Evolutionary conservation across 2,329 filamentous ascomycete genomes (phyloP), one percentile per base, ranked within the genome.

Genomic region (Colletotrichum lini): DNA sequence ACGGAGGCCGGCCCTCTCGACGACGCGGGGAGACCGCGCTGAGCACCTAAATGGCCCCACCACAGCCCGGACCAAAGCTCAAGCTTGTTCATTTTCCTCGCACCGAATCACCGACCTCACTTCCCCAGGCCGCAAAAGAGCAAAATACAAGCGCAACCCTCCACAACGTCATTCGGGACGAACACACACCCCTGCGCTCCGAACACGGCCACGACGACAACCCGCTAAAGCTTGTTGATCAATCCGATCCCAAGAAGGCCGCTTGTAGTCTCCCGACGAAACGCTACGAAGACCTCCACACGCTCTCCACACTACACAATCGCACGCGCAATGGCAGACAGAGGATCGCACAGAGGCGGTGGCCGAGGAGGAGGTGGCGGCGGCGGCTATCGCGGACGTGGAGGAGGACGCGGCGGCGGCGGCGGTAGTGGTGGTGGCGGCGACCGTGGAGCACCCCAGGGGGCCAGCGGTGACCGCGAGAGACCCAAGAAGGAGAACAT

Each of bases 401-500:
- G 82, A 62, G 80, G 84, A 72, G 88, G 84, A 68, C 84, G 81
- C 45, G 78, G 80, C 70, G 81, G 79, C 47, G 79, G 78, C n/a
- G 80, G 76, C 61, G 79, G 74, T 45, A 77, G 77, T 49, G 83
- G 83, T 61, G 82, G 84, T 49, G 81, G 83, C 63, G 82, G 82
- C 58, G 82, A 84, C 67, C 82, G 87, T 72, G 70, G 70, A 44
- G 70, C 59, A 30, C 84, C 69, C 59, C 67, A 68, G 47, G 60
- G 74, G 40, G 45, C 70, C 45, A 63, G 61, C 47, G 75, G 74
- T 60, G 81, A 89, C 73, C 84, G 88, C 76, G 94, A 97, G 83
- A 90, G 92, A 77, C 94, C 95, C 72, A 98, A 98, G 90, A 98
- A 98, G 87, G 96, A 99, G 84, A 98, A 98, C 82, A 99, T 99